These are phyloP conservation scores for Dipodascopsis uninucleata DNA, from an alignment of 805 yeast species.

Conservation along the genomic window DNA sequence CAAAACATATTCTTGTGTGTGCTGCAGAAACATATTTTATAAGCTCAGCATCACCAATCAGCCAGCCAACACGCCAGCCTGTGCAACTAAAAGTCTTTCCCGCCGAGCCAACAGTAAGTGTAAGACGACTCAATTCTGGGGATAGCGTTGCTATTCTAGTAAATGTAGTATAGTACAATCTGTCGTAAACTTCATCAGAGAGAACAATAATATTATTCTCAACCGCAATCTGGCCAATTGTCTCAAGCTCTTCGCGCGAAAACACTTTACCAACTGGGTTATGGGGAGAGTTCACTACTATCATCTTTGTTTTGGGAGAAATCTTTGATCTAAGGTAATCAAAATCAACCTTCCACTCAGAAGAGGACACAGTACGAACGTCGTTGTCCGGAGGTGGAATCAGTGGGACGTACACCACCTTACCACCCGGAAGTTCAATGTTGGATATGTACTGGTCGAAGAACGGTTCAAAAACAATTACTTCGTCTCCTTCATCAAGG, in stretches of 20 bases:
- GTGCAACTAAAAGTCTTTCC: conserved; percentile 99
- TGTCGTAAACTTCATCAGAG: conserved; percentile 94
- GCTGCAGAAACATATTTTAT: conserved; percentile 81
- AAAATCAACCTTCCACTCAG: conserved; percentile 85
- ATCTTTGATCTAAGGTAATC: conserved; percentile 70
- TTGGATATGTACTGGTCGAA: conserved; percentile 96
- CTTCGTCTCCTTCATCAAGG: conserved; percentile 86
- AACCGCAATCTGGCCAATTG: conserved; percentile 78
- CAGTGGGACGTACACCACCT: conserved; percentile 78
- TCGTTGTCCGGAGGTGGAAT: conserved; percentile 76
- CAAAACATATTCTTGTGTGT: conserved; percentile 81
- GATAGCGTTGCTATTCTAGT: conserved; percentile 79
- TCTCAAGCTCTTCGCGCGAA: conserved; percentile 64
- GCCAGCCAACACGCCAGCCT: conserved; percentile 98
- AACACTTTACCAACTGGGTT: conserved; percentile 92
- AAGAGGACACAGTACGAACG: conserved; percentile 62
- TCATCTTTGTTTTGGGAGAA: conserved; percentile 71
- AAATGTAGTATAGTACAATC: conserved; percentile 71
- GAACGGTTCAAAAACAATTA: conserved; percentile 92
- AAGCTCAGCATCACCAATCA: conserved; percentile 79
- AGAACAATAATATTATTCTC: conserved; percentile 77
- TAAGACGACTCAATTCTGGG: conserved; percentile 73
- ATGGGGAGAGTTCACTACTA: conserved; percentile 90
- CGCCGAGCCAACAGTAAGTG: conserved; percentile 92
- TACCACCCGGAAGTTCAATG: conserved; percentile 90